Evolutionary conservation across 805 yeast species (phyloP), one percentile per base, ranked within the genome.

Genomic region (Yarrowia osloensis): DNA sequence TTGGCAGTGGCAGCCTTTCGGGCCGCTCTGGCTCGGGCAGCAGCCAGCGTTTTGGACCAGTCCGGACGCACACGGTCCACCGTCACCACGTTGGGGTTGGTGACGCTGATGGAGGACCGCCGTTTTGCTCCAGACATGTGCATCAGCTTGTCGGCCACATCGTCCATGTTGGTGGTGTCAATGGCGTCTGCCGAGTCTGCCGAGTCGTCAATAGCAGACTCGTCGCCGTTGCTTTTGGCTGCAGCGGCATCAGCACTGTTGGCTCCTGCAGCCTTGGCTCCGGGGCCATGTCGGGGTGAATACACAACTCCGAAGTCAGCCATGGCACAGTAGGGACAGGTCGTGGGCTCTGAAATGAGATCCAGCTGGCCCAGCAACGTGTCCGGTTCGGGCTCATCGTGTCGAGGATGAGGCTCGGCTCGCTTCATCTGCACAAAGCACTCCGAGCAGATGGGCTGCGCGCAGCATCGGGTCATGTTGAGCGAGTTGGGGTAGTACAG

Each of bases 341-440:
- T 84, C 2, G 97, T 94, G 1, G 94, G 89, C 74, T 93, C 98
- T 15, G 96, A 88, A 0, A 89, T 87, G 67, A 94, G 82, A 40
- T 77, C 76, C 33, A 71, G 33, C n/a, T 61, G 66, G 6, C 66
- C 66, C 42, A 61, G 44, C 17, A 61, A 29, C 17, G 65, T 33
- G 24, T 67, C 68, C 0, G 65, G 54, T 4, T 61, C 54, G 11
- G 35, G 67, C 19, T 47, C 65, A 70, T 88, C 94, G 74, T 91
- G 96, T 1, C 97, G 97, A 37, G 92, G 91, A 77, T 94, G 98
- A 0, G 99, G 98, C 12, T 91, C 96, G 37, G 87, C 79, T 65
- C 99, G 83, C 76, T 90, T 91, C 75, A 94, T 92, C 77, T 94
- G 98, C 12, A 94, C 98, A 83, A 94, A 95, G 75, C 99, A 94